Conservation (phyloP, 1,284 basidiomycete genomes). For the Sanghuangporus weigelae region DNA sequence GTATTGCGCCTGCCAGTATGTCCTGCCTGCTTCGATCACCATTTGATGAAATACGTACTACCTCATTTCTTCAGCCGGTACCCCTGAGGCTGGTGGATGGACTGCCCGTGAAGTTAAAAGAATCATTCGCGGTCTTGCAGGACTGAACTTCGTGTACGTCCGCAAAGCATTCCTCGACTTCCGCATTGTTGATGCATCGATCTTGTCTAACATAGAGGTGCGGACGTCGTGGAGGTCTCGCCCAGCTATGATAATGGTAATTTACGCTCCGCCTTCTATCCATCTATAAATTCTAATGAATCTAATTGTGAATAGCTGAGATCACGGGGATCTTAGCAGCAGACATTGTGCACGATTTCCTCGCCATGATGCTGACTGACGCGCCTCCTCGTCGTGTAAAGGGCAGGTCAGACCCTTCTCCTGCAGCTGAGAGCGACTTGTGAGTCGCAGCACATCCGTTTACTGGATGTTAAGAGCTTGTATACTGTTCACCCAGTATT, state of each 20-base stretch:
- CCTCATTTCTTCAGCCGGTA: slow-evolving; percentile 51
- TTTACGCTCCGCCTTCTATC: slow-evolving; percentile 14
- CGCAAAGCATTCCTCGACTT: neutral
- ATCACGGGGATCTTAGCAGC: slow-evolving; percentile 69
- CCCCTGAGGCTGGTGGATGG: slow-evolving; percentile 80
- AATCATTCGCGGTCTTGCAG: slow-evolving; percentile 70
- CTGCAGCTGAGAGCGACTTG: too few species aligned
- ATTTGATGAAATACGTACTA: neutral
- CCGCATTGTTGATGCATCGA: neutral
- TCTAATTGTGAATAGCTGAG: slow-evolving; percentile 42
- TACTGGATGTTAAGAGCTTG: too few species aligned
- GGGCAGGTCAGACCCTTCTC: too few species aligned
- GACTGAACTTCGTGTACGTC: slow-evolving; percentile 72
- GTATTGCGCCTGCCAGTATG: slow-evolving; percentile 73
- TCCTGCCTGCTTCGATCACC: slow-evolving; percentile 9
- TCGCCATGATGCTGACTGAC: slow-evolving; percentile 45
- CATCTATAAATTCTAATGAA: neutral
- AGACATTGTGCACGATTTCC: slow-evolving; percentile 65
- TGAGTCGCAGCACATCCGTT: too few species aligned
- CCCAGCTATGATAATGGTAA: slow-evolving; percentile 71
- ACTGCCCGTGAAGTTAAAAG: slow-evolving; percentile 77
- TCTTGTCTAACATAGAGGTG: slow-evolving; percentile 39
- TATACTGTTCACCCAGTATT: too few species aligned
- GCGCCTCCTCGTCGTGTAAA: neutral
- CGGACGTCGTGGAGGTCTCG: slow-evolving; percentile 76